phyloP scores from a whole-genome alignment of 2,329 filamentous ascomycete genomes.

The Fusarium fujikuroi region DNA sequence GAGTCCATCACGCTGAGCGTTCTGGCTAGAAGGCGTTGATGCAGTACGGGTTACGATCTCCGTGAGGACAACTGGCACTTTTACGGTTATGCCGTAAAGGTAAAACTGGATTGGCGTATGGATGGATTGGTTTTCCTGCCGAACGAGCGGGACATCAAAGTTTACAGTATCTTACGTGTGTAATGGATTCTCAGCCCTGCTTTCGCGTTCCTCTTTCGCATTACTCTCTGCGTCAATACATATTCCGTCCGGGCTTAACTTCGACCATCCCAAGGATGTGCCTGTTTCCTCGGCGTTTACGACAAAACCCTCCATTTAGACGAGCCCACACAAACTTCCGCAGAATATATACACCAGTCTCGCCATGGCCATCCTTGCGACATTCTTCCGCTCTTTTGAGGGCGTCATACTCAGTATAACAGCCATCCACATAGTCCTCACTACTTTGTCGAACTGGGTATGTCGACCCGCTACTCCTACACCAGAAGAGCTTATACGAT shows the following conservation, averaged over 20 bases:
- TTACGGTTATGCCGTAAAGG: neutral
- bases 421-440: neutral
- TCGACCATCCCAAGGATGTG: neutral
- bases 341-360: neutral
- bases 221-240: neutral
- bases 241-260: neutral
- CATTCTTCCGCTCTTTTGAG: neutral
- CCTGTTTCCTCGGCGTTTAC: neutral
- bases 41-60: slow-evolving; percentile 6
- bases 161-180: neutral
- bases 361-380: neutral
- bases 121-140: neutral
- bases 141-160: neutral
- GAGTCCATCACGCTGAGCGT: slow-evolving; percentile 61
- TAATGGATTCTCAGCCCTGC: neutral
- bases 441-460: neutral
- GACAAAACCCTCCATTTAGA: neutral
- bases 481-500: neutral
- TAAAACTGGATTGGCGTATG: neutral
- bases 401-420: neutral
- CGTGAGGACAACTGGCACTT: neutral
- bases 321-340: neutral
- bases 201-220: neutral
- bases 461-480: neutral
- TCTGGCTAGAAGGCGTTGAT: neutral